A percentile compares a stretch with the other conserved stretches of the same genome.
Conservation (phyloP, 2,329 filamentous ascomycete species). For the Neopestalotiopsis rosae region DNA sequence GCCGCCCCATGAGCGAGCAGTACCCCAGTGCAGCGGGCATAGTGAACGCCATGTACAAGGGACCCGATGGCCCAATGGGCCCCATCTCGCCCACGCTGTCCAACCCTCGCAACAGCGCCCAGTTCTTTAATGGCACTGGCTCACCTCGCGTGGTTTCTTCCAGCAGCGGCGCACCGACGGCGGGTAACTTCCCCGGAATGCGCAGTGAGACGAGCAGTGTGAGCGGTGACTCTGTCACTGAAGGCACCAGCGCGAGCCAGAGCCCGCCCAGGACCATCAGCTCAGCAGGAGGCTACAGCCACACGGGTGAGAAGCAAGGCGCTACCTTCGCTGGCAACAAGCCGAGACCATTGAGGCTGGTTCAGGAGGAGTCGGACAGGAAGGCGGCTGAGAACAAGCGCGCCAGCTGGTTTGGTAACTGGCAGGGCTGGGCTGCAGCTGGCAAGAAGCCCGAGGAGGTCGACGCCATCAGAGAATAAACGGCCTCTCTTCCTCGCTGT, state of each 20-base stretch:
- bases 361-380: conserved; percentile 73
- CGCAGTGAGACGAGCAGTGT: conserved; percentile 68
- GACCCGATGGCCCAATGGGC: conserved; percentile 66
- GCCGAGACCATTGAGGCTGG: conserved; percentile 82
- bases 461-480: conserved; percentile 33
- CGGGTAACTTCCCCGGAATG: conserved; percentile 75
- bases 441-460: conserved; percentile 50
- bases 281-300: conserved; percentile 34
- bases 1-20: conserved; percentile 69
- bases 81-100: conserved; percentile 64
- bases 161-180: conserved; percentile 54
- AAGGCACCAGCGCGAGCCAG: conserved; percentile 51
- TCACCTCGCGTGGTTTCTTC: conserved; percentile 42
- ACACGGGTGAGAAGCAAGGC: conserved; percentile 55
- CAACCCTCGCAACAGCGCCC: conserved; percentile 64
- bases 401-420: conserved; percentile 66
- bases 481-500: background rate
- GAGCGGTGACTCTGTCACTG: conserved; percentile 68
- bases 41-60: conserved; percentile 89
- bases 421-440: conserved; percentile 50
- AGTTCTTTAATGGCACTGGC: conserved; percentile 58
- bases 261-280: conserved; percentile 57
- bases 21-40: conserved; percentile 69
- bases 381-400: conserved; percentile 59
- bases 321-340: conserved; percentile 72